Evolutionary conservation across 1,284 basidiomycete genomes (phyloP).

Genomic region (Ceratobasidium sp.): DNA sequence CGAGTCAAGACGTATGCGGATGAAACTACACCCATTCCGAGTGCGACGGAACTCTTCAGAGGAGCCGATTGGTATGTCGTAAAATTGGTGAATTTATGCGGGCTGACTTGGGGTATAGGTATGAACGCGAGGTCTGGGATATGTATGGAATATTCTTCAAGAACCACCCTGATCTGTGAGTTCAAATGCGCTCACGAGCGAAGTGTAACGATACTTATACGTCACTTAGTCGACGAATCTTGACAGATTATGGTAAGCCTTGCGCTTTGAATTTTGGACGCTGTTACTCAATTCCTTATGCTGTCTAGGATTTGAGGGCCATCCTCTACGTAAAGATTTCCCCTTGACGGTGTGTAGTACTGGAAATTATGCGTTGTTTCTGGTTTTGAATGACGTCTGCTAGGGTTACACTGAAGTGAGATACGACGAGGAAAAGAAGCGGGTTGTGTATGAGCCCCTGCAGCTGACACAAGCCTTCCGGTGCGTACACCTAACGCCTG

Average conservation of each 20-base stretch:
- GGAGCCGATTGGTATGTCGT: conserved; percentile 89
- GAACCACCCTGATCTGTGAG: conserved; percentile 94
- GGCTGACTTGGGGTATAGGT: conserved; percentile 57
- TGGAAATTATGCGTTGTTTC: neutral
- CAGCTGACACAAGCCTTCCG: conserved; percentile 99
- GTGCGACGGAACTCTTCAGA: conserved; percentile 77
- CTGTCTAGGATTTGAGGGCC: conserved; percentile 88
- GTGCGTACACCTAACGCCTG: conserved; percentile 53
- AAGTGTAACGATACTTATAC: neutral
- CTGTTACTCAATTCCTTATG: neutral
- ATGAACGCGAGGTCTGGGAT: conserved; percentile 98
- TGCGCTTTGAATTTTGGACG: neutral
- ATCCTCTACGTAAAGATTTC: conserved; percentile 87
- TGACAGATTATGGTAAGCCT: conserved; percentile 92
- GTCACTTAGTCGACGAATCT: conserved; percentile 78
- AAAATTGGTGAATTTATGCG: neutral
- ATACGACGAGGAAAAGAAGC: conserved; percentile 98
- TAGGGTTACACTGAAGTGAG: conserved; percentile 95
- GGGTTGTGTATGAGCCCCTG: conserved; percentile 96
- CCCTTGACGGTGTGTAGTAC: conserved; percentile 39
- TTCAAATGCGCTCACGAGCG: conserved; percentile 32
- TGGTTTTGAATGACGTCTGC: neutral
- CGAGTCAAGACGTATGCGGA: conserved; percentile 98
- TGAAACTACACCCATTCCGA: conserved; percentile 94
- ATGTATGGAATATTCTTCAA: conserved; percentile 97